These are phyloP conservation scores for Seiridium cupressi DNA, from an alignment of 2,329 filamentous ascomycete genomes.

Conservation along the genomic window DNA sequence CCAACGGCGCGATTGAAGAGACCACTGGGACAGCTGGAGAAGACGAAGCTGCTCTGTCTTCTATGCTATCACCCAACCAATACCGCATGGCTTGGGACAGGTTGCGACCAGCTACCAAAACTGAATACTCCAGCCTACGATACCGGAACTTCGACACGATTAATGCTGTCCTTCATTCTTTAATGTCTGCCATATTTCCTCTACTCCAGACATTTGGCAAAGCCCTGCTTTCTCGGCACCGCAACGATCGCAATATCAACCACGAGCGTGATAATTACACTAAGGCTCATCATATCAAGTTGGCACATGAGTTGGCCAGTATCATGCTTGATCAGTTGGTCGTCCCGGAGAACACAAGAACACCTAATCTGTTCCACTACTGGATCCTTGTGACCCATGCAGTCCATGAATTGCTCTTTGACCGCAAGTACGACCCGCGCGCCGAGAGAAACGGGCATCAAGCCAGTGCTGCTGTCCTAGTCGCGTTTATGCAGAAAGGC, in stretches of 20 bases:
- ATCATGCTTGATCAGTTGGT: conserved; percentile 68
- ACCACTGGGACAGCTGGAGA: conserved; percentile 13
- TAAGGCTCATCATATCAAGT: conserved; percentile 50
- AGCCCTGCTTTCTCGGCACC: conserved; percentile 67
- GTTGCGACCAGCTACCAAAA: conserved; percentile 18
- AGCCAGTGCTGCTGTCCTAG: conserved; percentile 72
- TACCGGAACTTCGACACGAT: conserved; percentile 76
- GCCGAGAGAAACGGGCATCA: conserved; percentile 49
- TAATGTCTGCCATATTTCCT: conserved; percentile 76
- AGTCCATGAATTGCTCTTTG: conserved; percentile 75
- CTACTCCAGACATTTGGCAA: conserved; percentile 87
- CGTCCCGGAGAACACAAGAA: conserved; percentile 40
- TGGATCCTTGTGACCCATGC: conserved; percentile 79
- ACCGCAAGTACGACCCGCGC: conserved; percentile 47
- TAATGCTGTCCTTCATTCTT: conserved; percentile 72
- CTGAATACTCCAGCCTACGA: conserved; percentile 32
- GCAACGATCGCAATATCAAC: conserved; percentile 34
- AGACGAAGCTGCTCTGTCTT: conserved; percentile 25
- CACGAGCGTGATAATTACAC: conserved; percentile 55
- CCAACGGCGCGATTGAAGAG: conserved; percentile 9
- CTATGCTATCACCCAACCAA: conserved; percentile 20
- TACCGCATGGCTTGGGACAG: conserved; percentile 22
- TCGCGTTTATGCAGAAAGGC: conserved; percentile 80
- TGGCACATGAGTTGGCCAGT: conserved; percentile 67
- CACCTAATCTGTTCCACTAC: conserved; percentile 70